Evolutionary conservation across 2,329 filamentous ascomycete species (phyloP).

Genomic region (Blastomyces parvus): DNA sequence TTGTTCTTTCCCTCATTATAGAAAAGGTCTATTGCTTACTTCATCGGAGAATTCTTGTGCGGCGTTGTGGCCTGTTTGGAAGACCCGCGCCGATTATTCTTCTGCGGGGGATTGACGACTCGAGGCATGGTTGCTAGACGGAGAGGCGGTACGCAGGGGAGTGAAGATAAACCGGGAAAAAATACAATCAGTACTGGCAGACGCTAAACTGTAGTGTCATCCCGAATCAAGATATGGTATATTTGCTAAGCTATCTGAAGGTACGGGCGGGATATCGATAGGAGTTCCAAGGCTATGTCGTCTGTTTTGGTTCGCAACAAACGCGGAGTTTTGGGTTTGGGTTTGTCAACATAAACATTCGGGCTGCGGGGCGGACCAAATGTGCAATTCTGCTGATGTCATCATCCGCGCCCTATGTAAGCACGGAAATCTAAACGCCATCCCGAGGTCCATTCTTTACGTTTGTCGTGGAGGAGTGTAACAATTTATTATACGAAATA

Average conservation of each 20-base stretch:
- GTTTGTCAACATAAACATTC: conserved; percentile 34
- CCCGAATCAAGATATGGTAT: neutral
- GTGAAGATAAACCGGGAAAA: conserved; percentile 15
- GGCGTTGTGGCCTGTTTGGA: conserved; percentile 42
- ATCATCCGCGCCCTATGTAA: no score
- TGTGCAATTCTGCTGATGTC: conserved; percentile 14
- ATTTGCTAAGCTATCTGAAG: conserved; percentile 6
- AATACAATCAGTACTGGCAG: conserved; percentile 16
- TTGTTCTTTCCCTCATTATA: neutral
- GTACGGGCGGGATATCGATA: conserved; percentile 6
- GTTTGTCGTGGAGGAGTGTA: no score
- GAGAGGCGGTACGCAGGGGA: conserved; percentile 14
- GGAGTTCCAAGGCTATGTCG: conserved; percentile 4
- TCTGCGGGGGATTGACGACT: conserved; percentile 41
- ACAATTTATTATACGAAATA: neutral
- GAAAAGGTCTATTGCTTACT: conserved; percentile 30
- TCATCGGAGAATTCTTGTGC: conserved; percentile 44
- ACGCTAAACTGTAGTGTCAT: conserved; percentile 12
- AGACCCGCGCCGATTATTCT: conserved; percentile 32
- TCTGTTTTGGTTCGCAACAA: conserved; percentile 7
- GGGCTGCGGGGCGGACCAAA: conserved; percentile 19
- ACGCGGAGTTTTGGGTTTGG: conserved; percentile 5
- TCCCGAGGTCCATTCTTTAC: no score
- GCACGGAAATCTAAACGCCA: no score
- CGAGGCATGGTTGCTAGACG: conserved; percentile 43